phyloP scores from a whole-genome alignment of 1,139 yeast species.

The Yueomyces sp. region DNA sequence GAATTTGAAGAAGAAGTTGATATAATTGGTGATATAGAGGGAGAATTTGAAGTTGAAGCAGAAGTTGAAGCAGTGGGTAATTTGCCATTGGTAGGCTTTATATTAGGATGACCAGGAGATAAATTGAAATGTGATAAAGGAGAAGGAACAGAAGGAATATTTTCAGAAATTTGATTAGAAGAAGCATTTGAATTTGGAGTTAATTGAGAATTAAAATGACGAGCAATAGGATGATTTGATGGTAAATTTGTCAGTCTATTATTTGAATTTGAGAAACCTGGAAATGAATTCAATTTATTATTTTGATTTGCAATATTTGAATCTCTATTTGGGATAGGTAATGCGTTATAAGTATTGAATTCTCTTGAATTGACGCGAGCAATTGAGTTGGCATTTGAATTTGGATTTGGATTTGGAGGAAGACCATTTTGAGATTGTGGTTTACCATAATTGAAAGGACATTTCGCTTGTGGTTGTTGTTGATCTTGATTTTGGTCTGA shows the following conservation, averaged over 20 bases:
- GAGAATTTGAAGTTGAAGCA: not conserved
- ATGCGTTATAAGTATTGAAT: not conserved
- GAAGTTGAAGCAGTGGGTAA: not conserved
- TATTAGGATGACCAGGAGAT: not conserved
- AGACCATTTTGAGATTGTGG: not conserved
- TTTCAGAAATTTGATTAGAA: not conserved
- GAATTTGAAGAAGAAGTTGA: no score
- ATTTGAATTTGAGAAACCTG: not conserved
- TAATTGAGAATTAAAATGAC: no score
- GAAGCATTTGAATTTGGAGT: no score
- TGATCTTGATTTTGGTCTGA: no score
- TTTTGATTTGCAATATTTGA: not conserved
- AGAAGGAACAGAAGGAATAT: not conserved
- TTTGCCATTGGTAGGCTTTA: no score
- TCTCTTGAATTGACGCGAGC: no score
- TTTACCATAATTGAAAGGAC: not conserved
- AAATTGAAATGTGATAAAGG: not conserved
- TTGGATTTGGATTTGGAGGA: no score
- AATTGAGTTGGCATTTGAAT: no score
- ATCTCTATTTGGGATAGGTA: not conserved
- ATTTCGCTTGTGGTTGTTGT: not conserved
- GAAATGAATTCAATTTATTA: not conserved
- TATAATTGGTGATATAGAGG: no score
- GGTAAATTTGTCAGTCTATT: not conserved
- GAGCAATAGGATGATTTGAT: not conserved